Evolutionary conservation across 441 rosid species (phyloP), one percentile per base, ranked within the genome.

Genomic region (Aquilaria agallochum): DNA sequence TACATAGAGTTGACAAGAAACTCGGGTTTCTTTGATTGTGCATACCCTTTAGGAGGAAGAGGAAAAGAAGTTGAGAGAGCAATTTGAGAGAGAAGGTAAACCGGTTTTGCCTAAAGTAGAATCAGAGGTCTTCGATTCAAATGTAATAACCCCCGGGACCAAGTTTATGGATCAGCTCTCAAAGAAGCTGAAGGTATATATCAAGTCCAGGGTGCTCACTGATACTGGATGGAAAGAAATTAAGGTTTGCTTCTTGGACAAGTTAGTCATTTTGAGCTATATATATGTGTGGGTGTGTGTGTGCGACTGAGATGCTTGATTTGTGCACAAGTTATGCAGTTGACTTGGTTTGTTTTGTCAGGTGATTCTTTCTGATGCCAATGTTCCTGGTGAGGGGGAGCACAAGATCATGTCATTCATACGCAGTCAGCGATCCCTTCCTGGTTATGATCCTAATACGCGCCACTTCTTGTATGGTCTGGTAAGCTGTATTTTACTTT

Each of bases 301-400:
- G 34, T 60, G 46, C 6, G 30, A 12, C 5, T 11, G 45, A 30
- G 1, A 45, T 27, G 45, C 10, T 40, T 40, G 45, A 8, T 40
- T 40, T 20, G 27, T 20, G 27, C 27, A 20, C 27, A 20, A 34
- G 14, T 2, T 57, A 14, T 8, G 27, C 10, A 11, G n/a, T 63
- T 30, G 32, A 54, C 46, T 2, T 34, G 9, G 5, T 9, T 31
- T 66, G 4, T 2, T 55, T 60, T 34, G 8, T 53, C 14, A 72
- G 72, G 67, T 68, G 30, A 56, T 70, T 31, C 63, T 74, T n/a
- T 70, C 74, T 30, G 72, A 74, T 66, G 55, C 68, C 2, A 74
- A 66, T 74, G 74, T 66, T 63, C 78, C 78, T 5, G 77, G 77
- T 52, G 77, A 73, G 20, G 74, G 74, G 1, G 68, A 73, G 20